Percentiles rank a stretch among this genome's conserved stretches.
Evolutionary conservation across 306 rosid species (phyloP).

Genomic region (Corylus heterophylla): DNA sequence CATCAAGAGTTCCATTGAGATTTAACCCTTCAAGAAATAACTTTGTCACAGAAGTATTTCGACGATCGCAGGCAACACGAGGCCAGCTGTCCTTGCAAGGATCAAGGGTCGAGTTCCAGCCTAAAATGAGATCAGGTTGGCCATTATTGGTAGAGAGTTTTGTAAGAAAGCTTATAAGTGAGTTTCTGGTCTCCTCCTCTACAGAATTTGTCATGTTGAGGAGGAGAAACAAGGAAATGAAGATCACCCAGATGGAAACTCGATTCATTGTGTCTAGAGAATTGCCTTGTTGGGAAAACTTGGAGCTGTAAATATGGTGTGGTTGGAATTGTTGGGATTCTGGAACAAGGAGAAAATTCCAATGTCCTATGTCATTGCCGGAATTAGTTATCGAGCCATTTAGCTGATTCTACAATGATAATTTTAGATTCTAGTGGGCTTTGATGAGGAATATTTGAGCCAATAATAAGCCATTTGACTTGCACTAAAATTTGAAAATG

Average conservation of each 20-base stretch:
- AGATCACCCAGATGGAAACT: conserved; percentile 33
- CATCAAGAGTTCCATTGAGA: conserved; percentile 56
- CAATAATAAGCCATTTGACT: not conserved
- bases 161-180: conserved; percentile 51
- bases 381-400: conserved; percentile 31
- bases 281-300: conserved; percentile 3
- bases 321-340: conserved; percentile 21
- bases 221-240: conserved; percentile 41
- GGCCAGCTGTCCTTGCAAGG: conserved; percentile 65
- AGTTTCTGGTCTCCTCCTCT: conserved; percentile 48
- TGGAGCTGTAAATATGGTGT: conserved; percentile 5
- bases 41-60: conserved; percentile 29
- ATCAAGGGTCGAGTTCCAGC: conserved; percentile 59
- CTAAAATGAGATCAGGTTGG: conserved; percentile 27
- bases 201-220: conserved; percentile 37
- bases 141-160: conserved; percentile 38
- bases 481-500: conserved; percentile 27
- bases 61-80: conserved; percentile 52
- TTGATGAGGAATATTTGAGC: conserved; percentile 10
- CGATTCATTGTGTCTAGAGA: conserved; percentile 42
- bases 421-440: conserved; percentile 25
- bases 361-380: conserved; percentile 24
- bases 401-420: conserved; percentile 52
- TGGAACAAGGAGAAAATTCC: conserved; percentile 31
- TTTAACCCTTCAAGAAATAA: conserved; percentile 39